A percentile compares a stretch with the other conserved stretches of the same genome.
Evolutionary conservation across 2,329 filamentous ascomycete genomes (phyloP).

Genomic region (Chaetomium sp.): DNA sequence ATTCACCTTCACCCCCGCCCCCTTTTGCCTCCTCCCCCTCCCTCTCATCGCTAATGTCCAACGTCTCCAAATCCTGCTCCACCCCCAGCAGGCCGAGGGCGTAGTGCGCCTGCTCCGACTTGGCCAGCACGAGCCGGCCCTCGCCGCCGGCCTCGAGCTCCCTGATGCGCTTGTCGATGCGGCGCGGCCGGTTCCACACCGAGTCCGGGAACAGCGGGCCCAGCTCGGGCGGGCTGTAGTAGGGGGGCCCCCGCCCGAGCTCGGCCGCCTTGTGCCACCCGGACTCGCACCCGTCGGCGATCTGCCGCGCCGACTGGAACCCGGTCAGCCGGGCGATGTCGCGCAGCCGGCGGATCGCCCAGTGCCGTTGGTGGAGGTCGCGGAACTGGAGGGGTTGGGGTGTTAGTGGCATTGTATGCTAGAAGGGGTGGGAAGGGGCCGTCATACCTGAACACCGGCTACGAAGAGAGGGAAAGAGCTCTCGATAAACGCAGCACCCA

Average conservation of each 20-base stretch:
- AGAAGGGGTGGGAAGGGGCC: slow-evolving; percentile 19
- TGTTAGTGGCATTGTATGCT: neutral
- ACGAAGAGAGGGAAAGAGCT: slow-evolving; percentile 83
- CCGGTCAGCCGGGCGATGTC: slow-evolving; percentile 80
- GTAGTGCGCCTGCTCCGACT: slow-evolving; percentile 67
- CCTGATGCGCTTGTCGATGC: slow-evolving; percentile 55
- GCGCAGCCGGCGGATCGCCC: slow-evolving; percentile 73
- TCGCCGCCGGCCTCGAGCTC: slow-evolving; percentile 48
- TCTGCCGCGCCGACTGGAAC: slow-evolving; percentile 80
- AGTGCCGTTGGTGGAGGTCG: slow-evolving; percentile 70
- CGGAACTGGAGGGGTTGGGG: slow-evolving; percentile 58
- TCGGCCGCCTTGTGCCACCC: slow-evolving; percentile 77
- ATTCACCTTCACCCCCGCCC: neutral
- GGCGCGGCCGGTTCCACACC: slow-evolving; percentile 54
- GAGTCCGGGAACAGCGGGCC: slow-evolving; percentile 42
- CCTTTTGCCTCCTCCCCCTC: slow-evolving; percentile 2
- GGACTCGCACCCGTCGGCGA: slow-evolving; percentile 81
- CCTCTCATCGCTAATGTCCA: slow-evolving; percentile 53
- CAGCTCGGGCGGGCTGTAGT: slow-evolving; percentile 53
- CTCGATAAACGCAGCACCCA: slow-evolving; percentile 82
- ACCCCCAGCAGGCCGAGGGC: slow-evolving; percentile 77
- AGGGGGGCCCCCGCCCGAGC: slow-evolving; percentile 75
- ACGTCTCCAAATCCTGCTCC: slow-evolving; percentile 71
- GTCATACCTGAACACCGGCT: slow-evolving; percentile 70
- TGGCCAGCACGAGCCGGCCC: slow-evolving; percentile 58